These are phyloP conservation scores for Phytophthora pisi DNA, from an alignment of 352 stramenopile genomes.

Conservation along the genomic window DNA sequence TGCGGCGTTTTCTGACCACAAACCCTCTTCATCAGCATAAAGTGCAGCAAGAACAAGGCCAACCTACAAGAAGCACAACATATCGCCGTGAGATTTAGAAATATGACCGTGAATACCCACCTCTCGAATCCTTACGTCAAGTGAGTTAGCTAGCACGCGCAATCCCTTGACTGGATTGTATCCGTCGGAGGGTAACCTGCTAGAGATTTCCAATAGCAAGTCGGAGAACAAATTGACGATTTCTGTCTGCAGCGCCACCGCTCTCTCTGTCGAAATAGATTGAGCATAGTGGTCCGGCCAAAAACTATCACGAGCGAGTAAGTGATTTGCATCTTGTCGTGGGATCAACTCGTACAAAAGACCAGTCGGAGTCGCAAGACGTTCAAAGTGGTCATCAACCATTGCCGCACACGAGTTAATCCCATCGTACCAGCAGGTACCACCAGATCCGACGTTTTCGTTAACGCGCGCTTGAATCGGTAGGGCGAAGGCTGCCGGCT, in stretches of 20 bases:
- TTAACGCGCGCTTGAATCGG: conserved; percentile 20
- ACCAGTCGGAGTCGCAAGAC: conserved; percentile 30
- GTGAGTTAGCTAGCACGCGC: conserved; percentile 37
- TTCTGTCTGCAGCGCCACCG: conserved; percentile 30
- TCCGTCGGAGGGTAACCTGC: conserved; percentile 36
- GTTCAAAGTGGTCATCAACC: conserved; percentile 42
- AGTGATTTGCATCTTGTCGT: conserved; percentile 22
- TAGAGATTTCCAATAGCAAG: conserved; percentile 50
- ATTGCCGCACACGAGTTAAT: conserved; percentile 22
- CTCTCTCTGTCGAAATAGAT: conserved; percentile 42
- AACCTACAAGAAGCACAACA: conserved; percentile 35
- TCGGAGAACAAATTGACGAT: conserved; percentile 38
- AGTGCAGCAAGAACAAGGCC: conserved; percentile 45
- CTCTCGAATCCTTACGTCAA: conserved; percentile 44
- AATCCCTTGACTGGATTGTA: conserved; percentile 36
- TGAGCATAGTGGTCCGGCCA: conserved; percentile 21
- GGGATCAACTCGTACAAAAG: conserved; percentile 31
- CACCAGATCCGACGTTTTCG: conserved; percentile 1
- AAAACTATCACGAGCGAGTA: conserved; percentile 20
- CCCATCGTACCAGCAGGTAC: conserved; percentile 21
- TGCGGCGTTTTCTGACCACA: conserved; percentile 9
- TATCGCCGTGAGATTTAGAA: background rate
- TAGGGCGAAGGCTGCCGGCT: conserved; percentile 25
- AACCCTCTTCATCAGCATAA: conserved; percentile 35
- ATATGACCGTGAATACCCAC: background rate